Conservation (phyloP, 164 flowering plant species). For the Litsea cubeba region DNA sequence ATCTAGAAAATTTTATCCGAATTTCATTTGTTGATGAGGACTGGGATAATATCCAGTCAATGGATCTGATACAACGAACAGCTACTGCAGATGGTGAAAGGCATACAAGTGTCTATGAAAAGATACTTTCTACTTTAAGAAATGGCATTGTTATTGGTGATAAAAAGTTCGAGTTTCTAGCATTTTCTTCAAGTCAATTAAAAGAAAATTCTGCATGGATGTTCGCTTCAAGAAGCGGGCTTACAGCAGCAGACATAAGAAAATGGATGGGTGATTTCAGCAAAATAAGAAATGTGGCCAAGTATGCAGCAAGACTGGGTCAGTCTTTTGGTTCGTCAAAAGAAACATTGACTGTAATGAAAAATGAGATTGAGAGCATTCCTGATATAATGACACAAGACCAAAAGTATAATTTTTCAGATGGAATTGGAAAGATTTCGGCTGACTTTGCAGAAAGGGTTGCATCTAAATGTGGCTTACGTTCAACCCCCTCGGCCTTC, state of each 20-base stretch:
- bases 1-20: slow-evolving; percentile 69
- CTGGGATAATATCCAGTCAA: slow-evolving; percentile 49
- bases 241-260: slow-evolving; percentile 59
- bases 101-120: slow-evolving; percentile 44
- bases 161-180: slow-evolving; percentile 87
- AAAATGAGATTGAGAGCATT: slow-evolving; percentile 46
- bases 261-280: slow-evolving; percentile 78
- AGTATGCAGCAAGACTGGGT: slow-evolving; percentile 89
- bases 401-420: slow-evolving; percentile 67
- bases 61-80: slow-evolving; percentile 42
- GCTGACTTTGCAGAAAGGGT: slow-evolving; percentile 58
- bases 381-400: slow-evolving; percentile 46
- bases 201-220: slow-evolving; percentile 81
- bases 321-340: slow-evolving; percentile 84
- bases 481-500: slow-evolving; percentile 64
- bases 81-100: slow-evolving; percentile 7
- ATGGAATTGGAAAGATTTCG: slow-evolving; percentile 95
- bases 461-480: slow-evolving; percentile 54
- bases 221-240: slow-evolving; percentile 62
- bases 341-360: slow-evolving; percentile 55
- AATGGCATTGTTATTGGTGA: slow-evolving; percentile 69
- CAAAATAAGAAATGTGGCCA: slow-evolving; percentile 73
- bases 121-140: slow-evolving; percentile 49
- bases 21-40: slow-evolving; percentile 84
- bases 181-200: slow-evolving; percentile 83